Percentiles rank a stretch among this genome's conserved stretches.
Conservation (phyloP, 441 rosid genomes). For the Monsonia emarginata region DNA sequence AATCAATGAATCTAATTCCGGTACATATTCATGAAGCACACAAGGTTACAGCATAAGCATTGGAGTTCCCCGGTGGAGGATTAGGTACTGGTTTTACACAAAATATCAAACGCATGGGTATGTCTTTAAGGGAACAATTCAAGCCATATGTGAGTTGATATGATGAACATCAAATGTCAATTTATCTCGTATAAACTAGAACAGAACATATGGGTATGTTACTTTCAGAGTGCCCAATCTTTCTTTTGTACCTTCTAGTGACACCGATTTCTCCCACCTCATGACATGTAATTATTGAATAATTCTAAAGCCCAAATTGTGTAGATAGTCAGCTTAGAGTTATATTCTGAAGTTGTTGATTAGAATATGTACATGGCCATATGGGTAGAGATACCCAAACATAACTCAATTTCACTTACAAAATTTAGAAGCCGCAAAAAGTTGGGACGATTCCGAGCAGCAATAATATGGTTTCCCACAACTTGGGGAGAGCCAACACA, state of each 20-base stretch:
- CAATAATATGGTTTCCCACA: conserved; percentile 38
- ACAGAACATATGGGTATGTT: too few species aligned
- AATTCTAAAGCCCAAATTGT: too few species aligned
- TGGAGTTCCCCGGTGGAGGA: background rate
- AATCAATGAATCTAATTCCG: background rate
- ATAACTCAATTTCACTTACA: conserved; percentile 40
- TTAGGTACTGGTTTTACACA: too few species aligned
- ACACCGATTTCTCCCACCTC: background rate
- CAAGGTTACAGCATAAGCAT: background rate
- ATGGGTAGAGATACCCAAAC: background rate
- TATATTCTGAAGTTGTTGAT: too few species aligned
- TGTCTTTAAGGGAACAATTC: background rate
- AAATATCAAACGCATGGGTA: background rate
- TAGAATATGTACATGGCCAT: too few species aligned
- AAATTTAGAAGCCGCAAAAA: conserved; percentile 48
- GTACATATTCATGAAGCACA: background rate
- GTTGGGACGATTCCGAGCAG: conserved; percentile 36
- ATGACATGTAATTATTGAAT: background rate
- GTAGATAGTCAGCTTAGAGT: too few species aligned
- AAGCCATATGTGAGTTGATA: background rate
- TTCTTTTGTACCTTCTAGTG: too few species aligned
- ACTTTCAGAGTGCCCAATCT: too few species aligned
- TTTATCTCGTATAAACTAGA: too few species aligned
- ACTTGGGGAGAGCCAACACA: conserved; percentile 33
- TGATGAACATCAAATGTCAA: background rate